Percentiles rank a stretch among this genome's conserved stretches.
These are phyloP conservation scores for Arachis hypogaea DNA, from an alignment of 306 rosid species.

Conservation along the genomic window DNA sequence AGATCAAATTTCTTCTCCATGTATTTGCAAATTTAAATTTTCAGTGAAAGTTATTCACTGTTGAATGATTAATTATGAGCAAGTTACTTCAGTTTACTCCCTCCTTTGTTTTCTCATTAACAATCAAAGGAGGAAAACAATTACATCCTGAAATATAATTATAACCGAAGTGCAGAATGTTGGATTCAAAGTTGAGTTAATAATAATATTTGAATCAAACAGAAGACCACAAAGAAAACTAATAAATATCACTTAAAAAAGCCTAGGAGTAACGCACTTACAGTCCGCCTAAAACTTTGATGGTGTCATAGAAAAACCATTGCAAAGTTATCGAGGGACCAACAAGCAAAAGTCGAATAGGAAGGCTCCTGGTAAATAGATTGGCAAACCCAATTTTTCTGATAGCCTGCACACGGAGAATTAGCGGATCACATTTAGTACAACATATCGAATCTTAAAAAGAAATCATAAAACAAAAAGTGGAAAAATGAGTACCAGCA, in stretches of 20 bases:
- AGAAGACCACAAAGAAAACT: slow-evolving; percentile 9
- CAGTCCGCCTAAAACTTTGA: slow-evolving; percentile 83
- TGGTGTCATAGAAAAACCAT: slow-evolving; percentile 95
- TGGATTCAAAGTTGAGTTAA: neutral
- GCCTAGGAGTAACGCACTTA: slow-evolving; percentile 54
- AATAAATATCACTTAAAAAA: slow-evolving; percentile 32
- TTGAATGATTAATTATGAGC: slow-evolving; percentile 3
- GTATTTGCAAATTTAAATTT: neutral
- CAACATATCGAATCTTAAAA: slow-evolving; percentile 12
- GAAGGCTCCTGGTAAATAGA: slow-evolving; percentile 90
- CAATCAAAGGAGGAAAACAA: neutral
- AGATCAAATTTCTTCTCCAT: slow-evolving; percentile 22
- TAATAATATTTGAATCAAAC: slow-evolving; percentile 11
- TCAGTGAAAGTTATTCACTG: neutral
- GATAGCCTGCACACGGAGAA: slow-evolving; percentile 63
- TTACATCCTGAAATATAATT: neutral
- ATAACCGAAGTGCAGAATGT: slow-evolving; percentile 9
- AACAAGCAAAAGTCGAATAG: slow-evolving; percentile 75
- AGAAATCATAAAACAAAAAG: slow-evolving; percentile 18
- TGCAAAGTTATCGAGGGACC: slow-evolving; percentile 90
- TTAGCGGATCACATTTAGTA: slow-evolving; percentile 27
- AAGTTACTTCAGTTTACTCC: slow-evolving; percentile 6
- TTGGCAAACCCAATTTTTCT: slow-evolving; percentile 74
- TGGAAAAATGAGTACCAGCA: slow-evolving; percentile 47
- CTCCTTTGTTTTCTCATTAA: slow-evolving; percentile 1